Base-by-base conservation (phyloP, 1,139 yeast species). In the Protomyces inundatus region DNA sequence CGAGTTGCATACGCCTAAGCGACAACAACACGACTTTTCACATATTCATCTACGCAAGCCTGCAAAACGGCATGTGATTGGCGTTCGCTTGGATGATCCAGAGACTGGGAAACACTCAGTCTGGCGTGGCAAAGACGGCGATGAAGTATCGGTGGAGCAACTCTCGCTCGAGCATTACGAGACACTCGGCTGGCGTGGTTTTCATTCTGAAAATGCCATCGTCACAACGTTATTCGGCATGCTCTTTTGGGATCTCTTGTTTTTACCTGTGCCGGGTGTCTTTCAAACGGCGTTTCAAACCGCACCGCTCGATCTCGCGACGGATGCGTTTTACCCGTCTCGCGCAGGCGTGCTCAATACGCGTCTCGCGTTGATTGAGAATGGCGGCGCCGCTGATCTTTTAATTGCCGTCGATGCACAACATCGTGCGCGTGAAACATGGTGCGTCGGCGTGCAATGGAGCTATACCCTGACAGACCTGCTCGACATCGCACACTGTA, bases 201-300 rank as follows among this genome's bases (percentile, higher is more conserved):
- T 72, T 51, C 79, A 77, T 67, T 73, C 72, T 23, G 79, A 77
- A 64, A 74, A 73, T 56, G 68, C 76, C 2, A 70, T 74, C 45
- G 64, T 77, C 54, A 67, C 69, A 36, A 71, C 77, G 0, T 61
- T 76, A 10, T 74, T 72, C 66, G 71, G 71, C 1, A 66, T 73
- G 45, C 61, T 73, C 10, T 74, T 73, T 64, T 72, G 73, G 71
- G 76, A 74, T 55, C 72, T 74, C 54, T 46, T 74, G 7, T 74
- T 72, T 60, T 53, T 65, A 37, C 66, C 67, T n/a, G 66, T 67
- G 1, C 69, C 69, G 0, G 69, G 67, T 4, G 71, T 69, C 37
- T 76, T 77, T 65, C 70, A 72, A 35, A 76, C 77, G 60, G 71
- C 69, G 16, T 74, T 71, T 64, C 79, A 77, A 54, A 64, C 70